Conservation (phyloP, 2,329 filamentous ascomycete species). For the Claviceps sp. region DNA sequence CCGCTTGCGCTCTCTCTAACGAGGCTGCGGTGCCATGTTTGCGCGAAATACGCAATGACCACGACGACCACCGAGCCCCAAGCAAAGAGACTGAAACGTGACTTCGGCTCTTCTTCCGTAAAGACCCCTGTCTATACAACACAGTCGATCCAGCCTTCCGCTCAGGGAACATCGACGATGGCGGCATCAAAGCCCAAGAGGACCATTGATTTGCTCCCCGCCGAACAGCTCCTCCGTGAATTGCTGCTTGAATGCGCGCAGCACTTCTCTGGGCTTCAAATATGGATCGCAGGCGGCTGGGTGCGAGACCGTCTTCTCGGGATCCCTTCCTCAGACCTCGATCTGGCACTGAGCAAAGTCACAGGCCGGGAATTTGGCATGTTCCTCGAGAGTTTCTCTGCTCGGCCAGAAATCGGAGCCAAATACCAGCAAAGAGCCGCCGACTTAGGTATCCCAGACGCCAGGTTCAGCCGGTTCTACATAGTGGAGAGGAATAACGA, state of each 20-base stretch:
- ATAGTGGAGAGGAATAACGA: slow-evolving; percentile 6
- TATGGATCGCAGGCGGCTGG: slow-evolving; percentile 11
- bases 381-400: slow-evolving; percentile 5
- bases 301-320: slow-evolving; percentile 10
- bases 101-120: not conserved
- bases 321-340: slow-evolving; percentile 8
- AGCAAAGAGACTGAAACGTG: slow-evolving; percentile 17
- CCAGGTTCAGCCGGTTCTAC: slow-evolving; percentile 4
- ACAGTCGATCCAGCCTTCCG: not conserved
- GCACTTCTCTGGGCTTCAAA: slow-evolving; percentile 6
- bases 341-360: slow-evolving; percentile 7
- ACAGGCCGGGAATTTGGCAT: slow-evolving; percentile 8
- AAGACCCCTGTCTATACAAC: not conserved
- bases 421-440: slow-evolving; percentile 4
- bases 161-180: not conserved
- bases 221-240: slow-evolving; percentile 4
- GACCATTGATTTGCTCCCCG: not conserved
- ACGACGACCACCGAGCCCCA: slow-evolving; percentile 6
- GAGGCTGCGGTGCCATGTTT: not conserved
- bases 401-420: slow-evolving; percentile 1
- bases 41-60: not conserved
- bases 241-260: slow-evolving; percentile 6
- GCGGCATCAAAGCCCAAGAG: not conserved
- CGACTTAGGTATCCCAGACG: slow-evolving; percentile 1
- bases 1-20: not conserved